Evolutionary conservation across 2,329 filamentous ascomycete species (phyloP).

Genomic region (Trichoderma breve): DNA sequence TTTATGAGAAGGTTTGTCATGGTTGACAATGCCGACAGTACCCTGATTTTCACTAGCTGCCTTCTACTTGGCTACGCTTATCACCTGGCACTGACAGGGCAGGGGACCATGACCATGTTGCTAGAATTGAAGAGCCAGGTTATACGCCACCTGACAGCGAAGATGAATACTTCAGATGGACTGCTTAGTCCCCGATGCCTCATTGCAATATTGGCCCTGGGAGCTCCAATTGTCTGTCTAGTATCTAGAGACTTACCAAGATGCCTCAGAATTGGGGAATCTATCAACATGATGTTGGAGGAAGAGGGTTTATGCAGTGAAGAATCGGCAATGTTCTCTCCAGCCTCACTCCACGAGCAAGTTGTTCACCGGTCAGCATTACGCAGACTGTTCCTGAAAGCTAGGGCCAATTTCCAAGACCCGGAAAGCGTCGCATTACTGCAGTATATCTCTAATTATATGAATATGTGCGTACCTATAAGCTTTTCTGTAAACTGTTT

Average conservation of each 20-base stretch:
- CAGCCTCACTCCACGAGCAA: background rate
- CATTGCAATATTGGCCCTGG: background rate
- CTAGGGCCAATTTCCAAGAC: background rate
- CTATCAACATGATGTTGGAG: background rate
- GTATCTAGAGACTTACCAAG: background rate
- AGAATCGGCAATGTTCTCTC: background rate
- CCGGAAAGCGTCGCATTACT: background rate
- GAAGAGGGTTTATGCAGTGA: background rate
- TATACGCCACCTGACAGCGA: background rate
- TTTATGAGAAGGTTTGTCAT: background rate
- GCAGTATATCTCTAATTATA: constrained; percentile 7
- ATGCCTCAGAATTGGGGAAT: background rate
- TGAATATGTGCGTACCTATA: background rate
- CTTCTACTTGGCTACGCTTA: constrained; percentile 2
- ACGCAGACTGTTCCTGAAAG: background rate
- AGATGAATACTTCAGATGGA: background rate
- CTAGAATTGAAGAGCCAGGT: constrained; percentile 2
- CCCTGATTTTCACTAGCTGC: background rate
- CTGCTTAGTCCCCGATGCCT: background rate
- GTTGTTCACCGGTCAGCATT: background rate
- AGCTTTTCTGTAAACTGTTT: background rate
- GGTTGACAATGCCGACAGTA: background rate
- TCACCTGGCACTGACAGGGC: background rate
- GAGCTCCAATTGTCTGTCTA: constrained; percentile 4
- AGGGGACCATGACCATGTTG: background rate